Percentiles rank a stretch among this genome's conserved stretches.
Conservation (phyloP, 768 basidiomycete genomes). For the Dentipellis sp. region DNA sequence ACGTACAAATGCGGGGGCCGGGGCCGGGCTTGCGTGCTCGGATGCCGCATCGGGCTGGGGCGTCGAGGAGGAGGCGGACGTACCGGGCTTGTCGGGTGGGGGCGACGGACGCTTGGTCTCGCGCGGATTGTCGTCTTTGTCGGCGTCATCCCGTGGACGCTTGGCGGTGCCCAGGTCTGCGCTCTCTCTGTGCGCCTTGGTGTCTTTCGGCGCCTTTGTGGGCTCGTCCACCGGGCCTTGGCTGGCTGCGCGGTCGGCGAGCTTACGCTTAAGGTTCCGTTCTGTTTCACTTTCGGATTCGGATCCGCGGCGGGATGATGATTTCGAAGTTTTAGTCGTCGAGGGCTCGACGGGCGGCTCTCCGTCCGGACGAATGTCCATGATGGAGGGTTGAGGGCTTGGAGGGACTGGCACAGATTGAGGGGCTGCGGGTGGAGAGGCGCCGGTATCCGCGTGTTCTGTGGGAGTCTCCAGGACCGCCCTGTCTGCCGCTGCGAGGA, state of each 20-base stretch:
- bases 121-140: constrained; percentile 50
- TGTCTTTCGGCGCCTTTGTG: background rate
- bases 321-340: background rate
- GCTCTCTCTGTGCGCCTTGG: constrained; percentile 2
- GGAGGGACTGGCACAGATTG: background rate
- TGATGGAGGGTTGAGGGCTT: background rate
- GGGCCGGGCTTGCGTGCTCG: background rate
- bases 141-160: constrained; percentile 52
- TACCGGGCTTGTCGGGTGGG: constrained; percentile 32
- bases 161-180: constrained; percentile 15
- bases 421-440: background rate
- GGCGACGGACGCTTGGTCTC: constrained; percentile 47
- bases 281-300: constrained; percentile 31
- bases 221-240: constrained; percentile 24
- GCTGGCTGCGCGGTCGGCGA: constrained; percentile 58
- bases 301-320: constrained; percentile 10
- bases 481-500: constrained; percentile 22
- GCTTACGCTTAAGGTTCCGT: constrained; percentile 63
- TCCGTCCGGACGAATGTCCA: background rate
- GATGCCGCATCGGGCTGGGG: background rate
- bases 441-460: background rate
- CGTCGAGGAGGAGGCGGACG: background rate
- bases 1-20: constrained; percentile 9
- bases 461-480: constrained; percentile 19
- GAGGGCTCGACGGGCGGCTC: background rate